Evolutionary conservation across 2,329 filamentous ascomycete genomes (phyloP).

Genomic region (Cercospora zeae-maydis): DNA sequence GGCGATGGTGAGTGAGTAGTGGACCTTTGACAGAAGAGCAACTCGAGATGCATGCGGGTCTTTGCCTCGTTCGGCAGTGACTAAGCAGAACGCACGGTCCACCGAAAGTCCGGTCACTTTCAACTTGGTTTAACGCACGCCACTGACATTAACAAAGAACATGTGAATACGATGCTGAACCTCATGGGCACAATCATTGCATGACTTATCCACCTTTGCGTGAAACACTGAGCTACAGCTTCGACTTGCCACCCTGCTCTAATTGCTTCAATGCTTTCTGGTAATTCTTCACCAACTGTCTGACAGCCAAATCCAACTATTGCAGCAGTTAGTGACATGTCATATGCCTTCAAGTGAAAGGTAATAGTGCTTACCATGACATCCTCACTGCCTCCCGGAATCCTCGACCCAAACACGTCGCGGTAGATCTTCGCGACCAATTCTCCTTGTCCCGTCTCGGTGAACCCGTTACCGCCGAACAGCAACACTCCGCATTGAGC

Average conservation of each 20-base stretch:
- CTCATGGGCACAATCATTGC: background rate
- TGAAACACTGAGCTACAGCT: conserved; percentile 35
- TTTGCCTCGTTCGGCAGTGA: background rate
- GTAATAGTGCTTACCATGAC: conserved; percentile 47
- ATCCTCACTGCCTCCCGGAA: conserved; percentile 62
- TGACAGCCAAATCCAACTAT: conserved; percentile 58
- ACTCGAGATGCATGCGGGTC: conserved; percentile 7
- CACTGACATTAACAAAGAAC: background rate
- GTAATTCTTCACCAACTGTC: conserved; percentile 68
- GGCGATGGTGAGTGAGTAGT: background rate
- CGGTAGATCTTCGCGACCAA: conserved; percentile 59
- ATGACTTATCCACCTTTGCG: background rate
- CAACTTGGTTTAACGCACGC: background rate
- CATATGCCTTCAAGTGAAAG: background rate
- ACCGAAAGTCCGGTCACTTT: background rate
- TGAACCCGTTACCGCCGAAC: conserved; percentile 69
- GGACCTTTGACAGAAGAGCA: background rate
- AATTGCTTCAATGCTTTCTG: conserved; percentile 54
- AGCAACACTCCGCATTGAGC: conserved; percentile 65
- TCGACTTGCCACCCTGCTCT: conserved; percentile 42
- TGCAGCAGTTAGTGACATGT: background rate
- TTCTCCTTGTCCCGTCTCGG: conserved; percentile 65
- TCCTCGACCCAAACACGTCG: conserved; percentile 19
- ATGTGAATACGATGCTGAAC: background rate
- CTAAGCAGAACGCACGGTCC: background rate